Evolutionary conservation across 1,284 basidiomycete species (phyloP).

Genomic region (Marasmius fiardii): DNA sequence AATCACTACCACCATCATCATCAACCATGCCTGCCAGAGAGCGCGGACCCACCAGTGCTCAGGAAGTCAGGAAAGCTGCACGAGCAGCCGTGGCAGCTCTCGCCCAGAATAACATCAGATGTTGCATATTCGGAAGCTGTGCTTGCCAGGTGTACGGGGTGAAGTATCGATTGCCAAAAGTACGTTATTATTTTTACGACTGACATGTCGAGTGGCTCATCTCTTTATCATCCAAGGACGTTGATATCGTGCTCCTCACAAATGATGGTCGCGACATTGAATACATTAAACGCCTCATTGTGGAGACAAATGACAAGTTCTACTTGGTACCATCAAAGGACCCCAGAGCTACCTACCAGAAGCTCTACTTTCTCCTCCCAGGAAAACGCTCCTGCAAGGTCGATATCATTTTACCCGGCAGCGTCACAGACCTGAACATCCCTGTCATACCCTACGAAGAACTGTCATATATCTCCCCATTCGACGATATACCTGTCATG

Average conservation of each 20-base stretch:
- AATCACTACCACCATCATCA: neutral
- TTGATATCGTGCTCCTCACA: conserved; percentile 9
- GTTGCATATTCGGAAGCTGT: conserved; percentile 35
- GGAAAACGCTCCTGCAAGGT: conserved; percentile 24
- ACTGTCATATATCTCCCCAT: conserved; percentile 14
- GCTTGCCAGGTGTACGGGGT: conserved; percentile 36
- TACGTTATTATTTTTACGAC: conserved; percentile 16
- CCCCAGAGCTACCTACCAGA: conserved; percentile 20
- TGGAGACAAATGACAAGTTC: conserved; percentile 1
- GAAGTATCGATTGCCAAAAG: conserved; percentile 33
- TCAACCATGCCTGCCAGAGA: neutral
- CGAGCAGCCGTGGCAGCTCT: conserved; percentile 22
- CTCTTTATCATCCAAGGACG: conserved; percentile 3
- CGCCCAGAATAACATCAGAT: conserved; percentile 20
- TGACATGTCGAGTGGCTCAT: conserved; percentile 10
- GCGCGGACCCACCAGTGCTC: neutral
- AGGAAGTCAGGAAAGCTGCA: conserved; percentile 20
- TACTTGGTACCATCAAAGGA: conserved; percentile 3
- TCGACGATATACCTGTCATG: conserved; percentile 22
- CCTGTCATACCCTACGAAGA: conserved; percentile 21
- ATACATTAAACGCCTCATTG: conserved; percentile 8
- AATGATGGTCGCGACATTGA: conserved; percentile 3
- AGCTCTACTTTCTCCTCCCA: conserved; percentile 25
- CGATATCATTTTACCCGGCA: conserved; percentile 30
- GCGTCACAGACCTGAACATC: conserved; percentile 21